These are phyloP conservation scores for Rhytidhysteron rufulum DNA, from an alignment of 2,329 filamentous ascomycete genomes.

Conservation along the genomic window DNA sequence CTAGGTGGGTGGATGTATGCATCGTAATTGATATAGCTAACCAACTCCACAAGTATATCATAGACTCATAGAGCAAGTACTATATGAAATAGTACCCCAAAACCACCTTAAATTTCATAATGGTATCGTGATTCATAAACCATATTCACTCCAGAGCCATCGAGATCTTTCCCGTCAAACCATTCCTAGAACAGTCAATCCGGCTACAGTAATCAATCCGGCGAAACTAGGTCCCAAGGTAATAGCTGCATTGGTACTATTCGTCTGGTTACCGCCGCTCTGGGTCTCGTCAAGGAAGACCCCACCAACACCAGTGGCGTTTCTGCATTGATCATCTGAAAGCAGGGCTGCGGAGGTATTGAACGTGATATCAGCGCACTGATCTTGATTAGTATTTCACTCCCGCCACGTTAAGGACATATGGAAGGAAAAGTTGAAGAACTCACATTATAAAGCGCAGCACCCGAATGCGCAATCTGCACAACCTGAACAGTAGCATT, in stretches of 20 bases:
- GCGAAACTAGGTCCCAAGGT: background rate
- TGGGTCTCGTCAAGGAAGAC: conserved; percentile 22
- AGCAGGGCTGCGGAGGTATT: conserved; percentile 35
- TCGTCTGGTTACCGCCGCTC: conserved; percentile 8
- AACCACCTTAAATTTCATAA: background rate
- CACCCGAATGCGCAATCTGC: conserved; percentile 38
- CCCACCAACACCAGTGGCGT: conserved; percentile 38
- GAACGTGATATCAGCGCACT: conserved; percentile 46
- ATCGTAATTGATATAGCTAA: background rate
- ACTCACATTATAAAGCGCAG: conserved; percentile 42
- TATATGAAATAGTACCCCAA: background rate
- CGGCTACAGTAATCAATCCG: background rate
- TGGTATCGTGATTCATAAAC: too few species aligned
- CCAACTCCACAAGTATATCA: conserved; percentile 5
- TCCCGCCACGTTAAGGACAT: background rate
- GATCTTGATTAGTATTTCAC: background rate
- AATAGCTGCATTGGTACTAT: background rate
- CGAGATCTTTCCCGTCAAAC: background rate
- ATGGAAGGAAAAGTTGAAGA: background rate
- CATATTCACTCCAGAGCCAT: background rate
- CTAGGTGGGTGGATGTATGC: background rate
- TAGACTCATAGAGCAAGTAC: background rate
- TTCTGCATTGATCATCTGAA: conserved; percentile 34
- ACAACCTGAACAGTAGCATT: conserved; percentile 45
- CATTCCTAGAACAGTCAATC: background rate